phyloP scores from a whole-genome alignment of 2,329 filamentous ascomycete genomes.

The Penicillium vulpinum region DNA sequence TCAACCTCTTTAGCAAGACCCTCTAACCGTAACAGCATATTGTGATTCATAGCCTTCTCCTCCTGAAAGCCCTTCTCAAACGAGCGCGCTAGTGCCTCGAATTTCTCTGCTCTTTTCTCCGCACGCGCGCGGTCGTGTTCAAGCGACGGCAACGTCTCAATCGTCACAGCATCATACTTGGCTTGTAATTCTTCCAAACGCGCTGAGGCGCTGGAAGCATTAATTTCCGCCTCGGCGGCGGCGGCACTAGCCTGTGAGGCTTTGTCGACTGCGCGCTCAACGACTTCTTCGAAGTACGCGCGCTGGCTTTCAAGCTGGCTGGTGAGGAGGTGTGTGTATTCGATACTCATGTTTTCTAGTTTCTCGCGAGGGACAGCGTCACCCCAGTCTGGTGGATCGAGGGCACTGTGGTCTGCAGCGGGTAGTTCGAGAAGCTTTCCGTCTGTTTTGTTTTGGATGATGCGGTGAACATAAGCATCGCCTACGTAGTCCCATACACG shows the following conservation, averaged over 20 bases:
- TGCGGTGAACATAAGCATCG: conserved; percentile 91
- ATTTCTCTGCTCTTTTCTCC: conserved; percentile 67
- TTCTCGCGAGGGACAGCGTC: conserved; percentile 58
- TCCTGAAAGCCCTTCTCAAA: conserved; percentile 77
- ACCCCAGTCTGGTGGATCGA: conserved; percentile 45
- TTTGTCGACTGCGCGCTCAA: conserved; percentile 87
- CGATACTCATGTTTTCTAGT: conserved; percentile 77
- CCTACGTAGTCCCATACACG: conserved; percentile 98
- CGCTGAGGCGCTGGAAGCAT: conserved; percentile 63
- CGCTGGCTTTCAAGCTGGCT: conserved; percentile 91
- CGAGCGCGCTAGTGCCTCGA: conserved; percentile 71
- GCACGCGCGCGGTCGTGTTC: conserved; percentile 73
- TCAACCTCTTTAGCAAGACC: conserved; percentile 62
- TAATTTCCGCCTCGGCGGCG: conserved; percentile 53
- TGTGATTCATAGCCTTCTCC: conserved; percentile 81
- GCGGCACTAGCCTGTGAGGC: conserved; percentile 69
- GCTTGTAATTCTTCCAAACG: conserved; percentile 57
- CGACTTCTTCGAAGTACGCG: conserved; percentile 88
- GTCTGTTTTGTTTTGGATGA: conserved; percentile 91
- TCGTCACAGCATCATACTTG: conserved; percentile 54
- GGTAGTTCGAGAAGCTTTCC: conserved; percentile 92
- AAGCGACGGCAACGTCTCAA: conserved; percentile 63
- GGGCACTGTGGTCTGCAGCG: conserved; percentile 50
- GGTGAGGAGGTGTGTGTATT: conserved; percentile 92
- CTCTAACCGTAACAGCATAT: conserved; percentile 74